Base-by-base conservation (phyloP, 169 alveolate species). In the Plasmodium fragile region DNA sequence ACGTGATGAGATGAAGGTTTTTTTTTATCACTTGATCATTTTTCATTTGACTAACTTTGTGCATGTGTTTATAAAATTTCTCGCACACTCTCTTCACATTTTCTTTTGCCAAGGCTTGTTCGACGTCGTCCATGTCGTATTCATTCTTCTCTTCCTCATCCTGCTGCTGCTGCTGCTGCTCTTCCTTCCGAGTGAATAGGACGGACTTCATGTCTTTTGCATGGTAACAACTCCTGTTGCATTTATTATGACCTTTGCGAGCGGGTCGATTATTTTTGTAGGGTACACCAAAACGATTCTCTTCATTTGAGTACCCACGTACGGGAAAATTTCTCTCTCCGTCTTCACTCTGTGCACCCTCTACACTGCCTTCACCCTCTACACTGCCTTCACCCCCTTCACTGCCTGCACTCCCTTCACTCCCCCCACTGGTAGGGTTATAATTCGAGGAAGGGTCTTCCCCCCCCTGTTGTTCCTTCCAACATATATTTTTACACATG, bases 61-160 rank as follows among this genome's bases (percentile, higher is more conserved):
- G 43, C 84, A 85, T n/a, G 18, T 85, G 79, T 52, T 73, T 85
- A 34, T 32, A 85, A n/a, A 85, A 3, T 0, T 34, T 22, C 36
- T 32, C 93, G 28, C 93, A 85, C 28, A 85, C 93, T 75, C 79
- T 73, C 6, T 75, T 85, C 16, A 85, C 65, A 53, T 85, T 85
- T 4, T 75, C 93, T 69, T 49, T 4, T 53, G 25, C 79, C 22
- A 85, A 36, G 2, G 93, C 93, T 5, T 85, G 93, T 4, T 85
- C 70, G 8, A 85, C 52, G 36, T 85, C 93, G 3, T 85, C 93
- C 2, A 85, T 34, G 28, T 45, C 75, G 69, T 85, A 85, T 49
- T 75, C 71, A 73, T 55, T 16, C 22, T 1, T 52, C 1, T 13
- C 18, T 30, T 18, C 22, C 28, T n/a, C 75, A 4, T 39, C 45